phyloP scores from a whole-genome alignment of 2,329 filamentous ascomycete species.

The Ceratocystis huliohia region DNA sequence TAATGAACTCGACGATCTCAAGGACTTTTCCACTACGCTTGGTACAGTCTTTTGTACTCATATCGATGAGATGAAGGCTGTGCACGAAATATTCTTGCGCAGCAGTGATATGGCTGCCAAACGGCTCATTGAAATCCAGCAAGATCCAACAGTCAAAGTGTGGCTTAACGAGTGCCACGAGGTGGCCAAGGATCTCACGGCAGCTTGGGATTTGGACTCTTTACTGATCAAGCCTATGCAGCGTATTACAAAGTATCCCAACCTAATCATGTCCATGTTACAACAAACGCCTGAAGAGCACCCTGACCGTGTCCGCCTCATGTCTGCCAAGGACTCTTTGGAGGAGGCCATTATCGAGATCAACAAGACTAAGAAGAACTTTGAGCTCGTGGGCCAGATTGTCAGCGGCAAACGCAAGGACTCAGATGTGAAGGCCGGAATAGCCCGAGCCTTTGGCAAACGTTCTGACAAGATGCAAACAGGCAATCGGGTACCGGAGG shows the following conservation, averaged over 20 bases:
- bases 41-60: conserved; percentile 44
- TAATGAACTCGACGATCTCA: conserved; percentile 37
- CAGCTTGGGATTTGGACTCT: conserved; percentile 89
- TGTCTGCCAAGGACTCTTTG: conserved; percentile 38
- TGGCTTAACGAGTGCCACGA: conserved; percentile 92
- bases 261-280: conserved; percentile 68
- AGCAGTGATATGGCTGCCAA: conserved; percentile 51
- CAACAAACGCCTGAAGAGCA: conserved; percentile 70
- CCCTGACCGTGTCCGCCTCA: conserved; percentile 60
- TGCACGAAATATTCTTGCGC: conserved; percentile 50
- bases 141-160: conserved; percentile 53
- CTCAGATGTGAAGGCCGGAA: conserved; percentile 69
- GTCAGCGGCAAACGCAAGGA: conserved; percentile 71
- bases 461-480: conserved; percentile 72
- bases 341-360: conserved; percentile 69
- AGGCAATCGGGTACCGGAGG: conserved; percentile 50
- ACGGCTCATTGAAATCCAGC: conserved; percentile 48
- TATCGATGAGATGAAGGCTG: conserved; percentile 47
- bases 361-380: conserved; percentile 90
- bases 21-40: conserved; percentile 40
- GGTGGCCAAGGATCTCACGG: conserved; percentile 81
- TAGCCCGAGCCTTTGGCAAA: conserved; percentile 82
- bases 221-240: conserved; percentile 96
- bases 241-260: conserved; percentile 83
- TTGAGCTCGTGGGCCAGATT: conserved; percentile 81